phyloP scores from a whole-genome alignment of 768 basidiomycete genomes.

The Amyloporia xantha region DNA sequence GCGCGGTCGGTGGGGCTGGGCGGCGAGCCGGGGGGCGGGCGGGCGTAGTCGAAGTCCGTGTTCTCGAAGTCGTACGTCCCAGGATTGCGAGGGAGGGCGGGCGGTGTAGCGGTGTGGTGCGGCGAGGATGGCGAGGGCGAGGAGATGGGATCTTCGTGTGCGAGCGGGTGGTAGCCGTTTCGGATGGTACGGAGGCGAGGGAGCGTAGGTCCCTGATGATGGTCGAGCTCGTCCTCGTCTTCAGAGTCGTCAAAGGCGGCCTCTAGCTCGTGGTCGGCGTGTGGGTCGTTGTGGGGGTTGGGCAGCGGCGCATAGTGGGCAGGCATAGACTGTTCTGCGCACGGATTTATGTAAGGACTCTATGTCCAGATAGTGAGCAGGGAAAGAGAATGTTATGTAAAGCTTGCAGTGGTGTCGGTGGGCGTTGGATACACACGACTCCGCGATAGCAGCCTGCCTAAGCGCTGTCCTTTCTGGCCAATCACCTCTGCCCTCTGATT shows the following conservation, averaged over 20 bases:
- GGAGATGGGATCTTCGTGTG: constrained; percentile 14
- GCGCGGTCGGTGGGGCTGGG: constrained; percentile 57
- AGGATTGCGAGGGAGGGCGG: constrained; percentile 13
- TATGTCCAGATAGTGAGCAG: not conserved
- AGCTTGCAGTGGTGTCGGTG: no score
- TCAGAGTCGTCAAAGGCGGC: constrained; percentile 83
- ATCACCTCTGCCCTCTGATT: no score
- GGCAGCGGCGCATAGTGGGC: constrained; percentile 66
- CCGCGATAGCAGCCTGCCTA: no score
- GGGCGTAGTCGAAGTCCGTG: constrained; percentile 60
- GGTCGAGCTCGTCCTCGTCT: constrained; percentile 42
- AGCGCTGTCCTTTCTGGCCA: no score
- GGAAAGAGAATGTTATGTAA: no score
- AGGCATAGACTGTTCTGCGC: constrained; percentile 30
- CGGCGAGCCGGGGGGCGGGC: constrained; percentile 78
- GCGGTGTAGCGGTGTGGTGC: constrained; percentile 11
- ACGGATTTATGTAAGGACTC: no score
- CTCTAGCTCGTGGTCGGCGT: constrained; percentile 62
- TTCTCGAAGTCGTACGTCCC: constrained; percentile 73
- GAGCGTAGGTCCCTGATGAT: constrained; percentile 31
- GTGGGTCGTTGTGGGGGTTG: constrained; percentile 43
- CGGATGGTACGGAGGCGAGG: constrained; percentile 25
- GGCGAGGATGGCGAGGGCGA: constrained; percentile 9
- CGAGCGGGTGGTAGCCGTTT: constrained; percentile 19
- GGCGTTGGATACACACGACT: no score